phyloP scores from a whole-genome alignment of 768 basidiomycete species.

The Pholiota conissans region DNA sequence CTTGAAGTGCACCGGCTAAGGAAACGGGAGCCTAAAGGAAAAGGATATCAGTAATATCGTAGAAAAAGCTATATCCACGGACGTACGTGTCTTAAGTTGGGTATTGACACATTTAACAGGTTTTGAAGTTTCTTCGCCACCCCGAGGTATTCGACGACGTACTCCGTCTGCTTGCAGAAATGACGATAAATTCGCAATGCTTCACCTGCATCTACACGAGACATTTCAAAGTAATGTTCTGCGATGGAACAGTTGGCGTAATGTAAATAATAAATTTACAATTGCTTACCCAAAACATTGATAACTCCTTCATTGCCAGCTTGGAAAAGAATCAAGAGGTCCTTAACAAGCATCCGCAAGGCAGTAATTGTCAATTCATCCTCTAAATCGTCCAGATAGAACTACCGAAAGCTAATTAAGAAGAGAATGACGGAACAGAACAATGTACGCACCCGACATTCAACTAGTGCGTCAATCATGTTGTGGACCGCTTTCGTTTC shows the following conservation, averaged over 20 bases:
- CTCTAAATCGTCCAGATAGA: slow-evolving; percentile 91
- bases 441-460: slow-evolving; percentile 73
- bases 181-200: slow-evolving; percentile 88
- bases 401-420: slow-evolving; percentile 44
- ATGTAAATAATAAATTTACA: no score
- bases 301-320: slow-evolving; percentile 95
- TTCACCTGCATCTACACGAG: slow-evolving; percentile 83
- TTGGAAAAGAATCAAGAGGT: slow-evolving; percentile 92
- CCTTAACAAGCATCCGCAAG: slow-evolving; percentile 92
- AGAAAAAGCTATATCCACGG: background rate
- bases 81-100: slow-evolving; percentile 87
- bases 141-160: slow-evolving; percentile 88
- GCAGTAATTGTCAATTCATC: slow-evolving; percentile 90
- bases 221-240: slow-evolving; percentile 99
- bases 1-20: slow-evolving; percentile 89
- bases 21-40: slow-evolving; percentile 85
- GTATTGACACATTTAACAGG: slow-evolving; percentile 89
- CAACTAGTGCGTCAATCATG: slow-evolving; percentile 85
- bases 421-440: background rate
- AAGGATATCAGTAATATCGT: background rate
- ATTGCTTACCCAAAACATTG: slow-evolving; percentile 67
- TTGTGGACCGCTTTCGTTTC: slow-evolving; percentile 91
- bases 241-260: no score
- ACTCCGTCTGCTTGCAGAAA: slow-evolving; percentile 93
- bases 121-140: slow-evolving; percentile 94